These are phyloP conservation scores for Coniosporium tulheliwenetii DNA, from an alignment of 2,329 filamentous ascomycete species.

Conservation along the genomic window DNA sequence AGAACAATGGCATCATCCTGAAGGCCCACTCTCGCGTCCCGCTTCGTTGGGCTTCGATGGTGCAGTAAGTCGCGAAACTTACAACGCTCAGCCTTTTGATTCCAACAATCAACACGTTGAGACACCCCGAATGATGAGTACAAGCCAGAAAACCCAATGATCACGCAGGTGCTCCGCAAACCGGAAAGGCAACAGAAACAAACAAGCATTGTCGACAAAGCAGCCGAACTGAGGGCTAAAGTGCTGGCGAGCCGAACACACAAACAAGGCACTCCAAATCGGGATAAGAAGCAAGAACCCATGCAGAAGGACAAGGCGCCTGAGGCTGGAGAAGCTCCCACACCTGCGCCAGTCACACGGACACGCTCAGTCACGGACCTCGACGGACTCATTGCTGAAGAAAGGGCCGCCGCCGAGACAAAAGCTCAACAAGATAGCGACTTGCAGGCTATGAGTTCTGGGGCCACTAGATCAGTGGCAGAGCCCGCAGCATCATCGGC, in stretches of 20 bases:
- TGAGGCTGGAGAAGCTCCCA: not conserved
- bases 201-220: not conserved
- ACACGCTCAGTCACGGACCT: slow-evolving; percentile 1
- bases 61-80: not conserved
- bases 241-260: not conserved
- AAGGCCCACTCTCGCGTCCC: not conserved
- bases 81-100: no score
- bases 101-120: no score
- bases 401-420: slow-evolving; percentile 11
- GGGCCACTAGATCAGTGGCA: not conserved
- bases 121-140: no score
- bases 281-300: not conserved
- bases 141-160: no score
- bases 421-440: slow-evolving; percentile 4
- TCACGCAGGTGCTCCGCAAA: not conserved
- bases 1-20: not conserved
- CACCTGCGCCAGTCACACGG: not conserved
- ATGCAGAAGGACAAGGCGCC: not conserved
- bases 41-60: not conserved
- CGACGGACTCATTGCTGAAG: slow-evolving; percentile 10
- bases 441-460: not conserved
- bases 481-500: no score
- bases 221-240: not conserved
- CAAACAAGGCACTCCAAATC: not conserved
- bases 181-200: not conserved